Conservation (phyloP, 2,329 filamentous ascomycete species). For the Bisporella sp. region DNA sequence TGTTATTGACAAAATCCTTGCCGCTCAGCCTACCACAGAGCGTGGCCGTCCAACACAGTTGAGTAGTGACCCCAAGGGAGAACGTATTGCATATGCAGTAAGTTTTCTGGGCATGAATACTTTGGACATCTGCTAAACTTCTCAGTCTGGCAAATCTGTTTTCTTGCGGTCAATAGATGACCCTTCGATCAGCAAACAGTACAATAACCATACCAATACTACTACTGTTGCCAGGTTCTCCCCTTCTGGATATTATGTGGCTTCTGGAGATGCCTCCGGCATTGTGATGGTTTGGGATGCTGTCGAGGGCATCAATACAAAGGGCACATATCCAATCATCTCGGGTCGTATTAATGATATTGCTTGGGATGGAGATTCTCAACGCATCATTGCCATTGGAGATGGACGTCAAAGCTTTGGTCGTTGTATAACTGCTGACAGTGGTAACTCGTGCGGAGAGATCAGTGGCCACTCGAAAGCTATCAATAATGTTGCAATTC, state of each 20-base stretch:
- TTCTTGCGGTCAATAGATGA: conserved; percentile 93
- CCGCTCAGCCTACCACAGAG: conserved; percentile 74
- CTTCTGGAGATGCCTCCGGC: conserved; percentile 81
- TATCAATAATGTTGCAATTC: conserved; percentile 86
- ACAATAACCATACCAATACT: conserved; percentile 80
- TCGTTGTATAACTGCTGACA: conserved; percentile 90
- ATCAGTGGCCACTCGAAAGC: conserved; percentile 85
- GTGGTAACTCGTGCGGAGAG: conserved; percentile 92
- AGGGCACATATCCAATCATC: conserved; percentile 84
- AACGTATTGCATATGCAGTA: conserved; percentile 89
- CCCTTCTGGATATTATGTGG: conserved; percentile 90
- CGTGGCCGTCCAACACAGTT: conserved; percentile 86
- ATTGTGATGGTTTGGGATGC: conserved; percentile 89
- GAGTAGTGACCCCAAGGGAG: conserved; percentile 80
- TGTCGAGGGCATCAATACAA: conserved; percentile 75
- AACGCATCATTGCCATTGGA: conserved; percentile 92
- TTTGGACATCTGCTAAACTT: conserved; percentile 6
- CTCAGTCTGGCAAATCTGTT: conserved; percentile 87
- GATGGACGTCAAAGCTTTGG: conserved; percentile 92
- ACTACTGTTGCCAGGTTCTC: conserved; percentile 93
- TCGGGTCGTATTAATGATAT: conserved; percentile 93
- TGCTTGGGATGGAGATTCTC: conserved; percentile 95
- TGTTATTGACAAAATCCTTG: conserved; percentile 64
- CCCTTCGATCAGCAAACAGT: conserved; percentile 78
- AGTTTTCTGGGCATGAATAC: conserved; percentile 27